phyloP scores from a whole-genome alignment of 208 protist genomes.

The Trichomonas tenax region DNA sequence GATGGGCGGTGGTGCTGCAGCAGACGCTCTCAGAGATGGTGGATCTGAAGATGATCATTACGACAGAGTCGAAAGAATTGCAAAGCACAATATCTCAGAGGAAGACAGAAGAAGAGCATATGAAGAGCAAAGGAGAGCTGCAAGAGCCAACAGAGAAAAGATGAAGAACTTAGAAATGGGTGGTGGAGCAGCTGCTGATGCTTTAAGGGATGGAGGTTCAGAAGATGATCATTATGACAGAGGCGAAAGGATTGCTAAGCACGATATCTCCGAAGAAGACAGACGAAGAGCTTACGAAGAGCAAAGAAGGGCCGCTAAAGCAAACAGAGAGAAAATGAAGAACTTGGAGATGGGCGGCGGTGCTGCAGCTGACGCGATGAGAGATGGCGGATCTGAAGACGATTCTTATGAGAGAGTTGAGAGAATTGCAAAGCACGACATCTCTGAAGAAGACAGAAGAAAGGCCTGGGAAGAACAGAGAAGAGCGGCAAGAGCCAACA shows the following conservation, averaged over 20 bases:
- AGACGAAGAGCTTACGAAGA: neutral
- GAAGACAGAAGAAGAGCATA: neutral
- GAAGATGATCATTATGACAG: neutral
- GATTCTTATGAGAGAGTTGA: neutral
- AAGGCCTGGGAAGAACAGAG: neutral
- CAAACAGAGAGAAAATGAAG: neutral
- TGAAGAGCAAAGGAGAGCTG: neutral
- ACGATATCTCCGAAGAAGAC: neutral
- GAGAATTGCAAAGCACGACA: neutral
- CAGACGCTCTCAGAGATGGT: neutral
- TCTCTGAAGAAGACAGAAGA: neutral
- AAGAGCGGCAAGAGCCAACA: neutral
- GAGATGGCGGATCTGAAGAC: neutral
- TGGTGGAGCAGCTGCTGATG: neutral
- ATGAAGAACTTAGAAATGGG: neutral
- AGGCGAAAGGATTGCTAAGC: neutral
- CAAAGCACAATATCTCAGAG: neutral
- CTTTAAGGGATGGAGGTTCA: neutral
- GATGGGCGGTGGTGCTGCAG: neutral
- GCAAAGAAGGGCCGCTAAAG: neutral
- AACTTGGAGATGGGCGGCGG: neutral
- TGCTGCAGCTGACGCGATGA: neutral
- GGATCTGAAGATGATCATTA: neutral
- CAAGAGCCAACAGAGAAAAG: neutral
- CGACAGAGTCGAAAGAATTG: neutral